Conservation (phyloP, 2,329 filamentous ascomycete species). For the Alternaria panax region DNA sequence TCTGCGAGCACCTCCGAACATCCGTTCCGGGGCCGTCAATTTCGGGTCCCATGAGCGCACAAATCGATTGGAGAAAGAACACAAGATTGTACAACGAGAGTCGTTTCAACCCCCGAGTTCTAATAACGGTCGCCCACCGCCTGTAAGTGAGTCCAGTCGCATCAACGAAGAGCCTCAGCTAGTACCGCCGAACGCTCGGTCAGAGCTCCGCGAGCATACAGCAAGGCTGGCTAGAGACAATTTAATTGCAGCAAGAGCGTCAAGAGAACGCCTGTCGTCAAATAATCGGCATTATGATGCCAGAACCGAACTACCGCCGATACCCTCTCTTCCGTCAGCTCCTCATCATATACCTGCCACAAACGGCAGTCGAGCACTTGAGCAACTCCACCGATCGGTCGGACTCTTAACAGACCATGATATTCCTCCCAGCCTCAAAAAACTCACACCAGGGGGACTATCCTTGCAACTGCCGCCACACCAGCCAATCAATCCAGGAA, state of each 20-base stretch:
- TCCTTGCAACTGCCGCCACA: too few species aligned
- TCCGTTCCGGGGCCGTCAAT: neutral
- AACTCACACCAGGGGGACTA: too few species aligned
- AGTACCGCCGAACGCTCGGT: neutral
- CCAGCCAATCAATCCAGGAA: too few species aligned
- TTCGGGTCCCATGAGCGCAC: neutral
- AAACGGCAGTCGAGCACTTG: neutral
- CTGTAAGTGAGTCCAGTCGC: fast-evolving
- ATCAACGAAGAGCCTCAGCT: neutral
- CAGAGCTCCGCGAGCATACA: neutral
- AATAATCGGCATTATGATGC: neutral
- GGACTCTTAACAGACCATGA: neutral
- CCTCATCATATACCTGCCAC: neutral
- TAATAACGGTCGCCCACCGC: neutral
- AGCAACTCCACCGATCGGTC: neutral
- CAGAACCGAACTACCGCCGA: neutral
- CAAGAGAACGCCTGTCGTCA: neutral
- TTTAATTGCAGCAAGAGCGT: too few species aligned
- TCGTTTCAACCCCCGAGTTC: neutral
- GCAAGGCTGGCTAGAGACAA: too few species aligned
- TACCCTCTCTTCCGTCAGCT: neutral
- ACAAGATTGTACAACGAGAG: neutral
- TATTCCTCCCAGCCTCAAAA: too few species aligned
- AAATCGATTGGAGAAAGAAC: neutral
- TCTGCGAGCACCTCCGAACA: neutral